Conservation (phyloP, 345 rosid genomes). For the Syzygium oleosum region DNA sequence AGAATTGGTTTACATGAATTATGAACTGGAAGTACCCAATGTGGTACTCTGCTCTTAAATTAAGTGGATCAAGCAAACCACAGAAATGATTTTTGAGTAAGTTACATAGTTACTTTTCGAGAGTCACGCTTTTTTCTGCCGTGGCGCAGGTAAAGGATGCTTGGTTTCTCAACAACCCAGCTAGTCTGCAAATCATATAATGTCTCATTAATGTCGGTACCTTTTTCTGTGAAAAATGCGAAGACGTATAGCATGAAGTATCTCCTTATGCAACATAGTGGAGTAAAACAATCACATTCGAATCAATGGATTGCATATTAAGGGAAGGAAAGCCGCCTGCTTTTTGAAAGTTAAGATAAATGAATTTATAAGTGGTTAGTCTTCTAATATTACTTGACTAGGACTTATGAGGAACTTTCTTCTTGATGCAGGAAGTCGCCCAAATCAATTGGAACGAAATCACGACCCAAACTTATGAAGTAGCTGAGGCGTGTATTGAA, state of each 20-base stretch:
- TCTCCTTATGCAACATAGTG: not conserved
- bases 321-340: not conserved
- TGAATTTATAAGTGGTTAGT: not conserved
- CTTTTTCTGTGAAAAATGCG: not conserved
- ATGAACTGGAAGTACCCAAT: not conserved
- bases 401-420: not conserved
- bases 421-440: not conserved
- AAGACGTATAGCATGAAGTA: not conserved
- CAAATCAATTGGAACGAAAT: conserved; percentile 12
- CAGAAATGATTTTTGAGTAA: not conserved
- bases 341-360: not conserved
- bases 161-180: not conserved
- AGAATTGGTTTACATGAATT: not conserved
- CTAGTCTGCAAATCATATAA: too few relatives aligned
- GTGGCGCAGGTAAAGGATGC: not conserved
- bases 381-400: not conserved
- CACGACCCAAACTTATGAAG: conserved; percentile 21
- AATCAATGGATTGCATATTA: not conserved
- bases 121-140: not conserved
- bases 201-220: not conserved
- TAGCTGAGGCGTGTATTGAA: conserved; percentile 18
- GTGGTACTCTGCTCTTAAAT: not conserved
- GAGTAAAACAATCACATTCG: not conserved
- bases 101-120: not conserved
- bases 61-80: not conserved